Base-by-base conservation (phyloP, 345 rosid genomes). In the Odontarrhena argentea region DNA sequence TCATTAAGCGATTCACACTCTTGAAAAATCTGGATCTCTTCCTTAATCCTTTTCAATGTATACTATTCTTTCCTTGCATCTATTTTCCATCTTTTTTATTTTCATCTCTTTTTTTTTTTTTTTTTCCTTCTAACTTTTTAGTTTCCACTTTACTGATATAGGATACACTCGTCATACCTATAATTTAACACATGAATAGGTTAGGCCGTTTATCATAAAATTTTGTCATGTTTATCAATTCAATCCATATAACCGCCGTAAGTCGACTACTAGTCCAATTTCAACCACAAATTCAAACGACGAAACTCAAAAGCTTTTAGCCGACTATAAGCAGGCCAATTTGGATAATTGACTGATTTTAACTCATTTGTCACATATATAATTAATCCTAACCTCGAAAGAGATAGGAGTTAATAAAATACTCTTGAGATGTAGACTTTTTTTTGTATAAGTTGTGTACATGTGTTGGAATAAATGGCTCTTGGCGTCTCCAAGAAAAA, bases 391-490 rank as follows among this genome's bases (percentile, higher is more conserved):
- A 55, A 55, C 43, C 6, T 54, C 50, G 43, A 70, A 43, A 45
- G 9, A 62, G 6, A 44, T 18, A 14, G 24, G 35, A 35, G 35
- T 42, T n/a, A 12, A 49, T 11, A 12, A 49, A 8, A 10, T 28
- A 35, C 10, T 51, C n/a, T 49, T 49, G 34, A 47, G 47, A 41
- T 24, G 22, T 40, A 44, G n/a, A 48, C 32, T 4, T 28, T 28
- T 28, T 42, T 6, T 9, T 7, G 38, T 59, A 30, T 28, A 63
- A 64, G 57, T 64, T 56, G 5, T 57, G 32, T 14, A 42, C 53
- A 41, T 71, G 51, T 49, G 52, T 55, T 64, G 59, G 64, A 65
- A 72, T 32, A 50, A 65, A 50, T 26, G 76, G 71, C 76, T 18
- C 49, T 65, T 65, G 66, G 76, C 37, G 49, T 65, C 55, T 40